These are phyloP conservation scores for Exidia glandulosa DNA, from an alignment of 768 basidiomycete species.

Conservation along the genomic window DNA sequence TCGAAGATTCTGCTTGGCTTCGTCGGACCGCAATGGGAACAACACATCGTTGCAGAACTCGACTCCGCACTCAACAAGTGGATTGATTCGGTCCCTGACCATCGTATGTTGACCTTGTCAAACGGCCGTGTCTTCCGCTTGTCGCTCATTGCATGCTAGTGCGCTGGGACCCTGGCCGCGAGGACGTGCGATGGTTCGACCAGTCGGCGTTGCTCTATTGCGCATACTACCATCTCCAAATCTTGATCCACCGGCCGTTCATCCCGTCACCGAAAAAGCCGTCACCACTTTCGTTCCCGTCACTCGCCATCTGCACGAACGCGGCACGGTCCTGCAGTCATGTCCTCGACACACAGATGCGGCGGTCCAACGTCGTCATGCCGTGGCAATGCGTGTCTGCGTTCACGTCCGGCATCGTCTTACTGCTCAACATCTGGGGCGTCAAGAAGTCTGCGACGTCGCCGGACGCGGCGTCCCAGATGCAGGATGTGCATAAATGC, in stretches of 20 bases:
- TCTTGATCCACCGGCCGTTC: conserved; percentile 69
- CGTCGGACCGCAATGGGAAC: conserved; percentile 45
- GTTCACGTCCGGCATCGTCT: conserved; percentile 42
- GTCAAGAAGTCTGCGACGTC: conserved; percentile 36
- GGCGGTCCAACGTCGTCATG: conserved; percentile 18
- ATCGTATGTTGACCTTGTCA: conserved; percentile 31
- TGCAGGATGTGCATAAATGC: conserved; percentile 51
- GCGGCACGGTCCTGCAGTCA: conserved; percentile 66
- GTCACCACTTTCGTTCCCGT: conserved; percentile 43
- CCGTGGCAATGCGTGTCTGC: conserved; percentile 26
- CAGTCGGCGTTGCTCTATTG: conserved; percentile 50
- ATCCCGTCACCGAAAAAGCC: conserved; percentile 51
- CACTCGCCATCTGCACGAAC: conserved; percentile 71
- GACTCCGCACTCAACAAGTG: conserved; percentile 65
- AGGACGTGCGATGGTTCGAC: conserved; percentile 31
- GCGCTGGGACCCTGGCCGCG: conserved; percentile 31
- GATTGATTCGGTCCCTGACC: conserved; percentile 54
- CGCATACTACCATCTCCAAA: conserved; percentile 53
- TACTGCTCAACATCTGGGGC: conserved; percentile 59
- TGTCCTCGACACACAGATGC: conserved; percentile 47
- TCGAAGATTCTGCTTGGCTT: conserved; percentile 42
- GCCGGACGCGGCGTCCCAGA: conserved; percentile 35
- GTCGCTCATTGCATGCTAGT: conserved; percentile 13
- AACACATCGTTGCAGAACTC: conserved; percentile 56
- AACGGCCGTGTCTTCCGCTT: conserved; percentile 9